These are phyloP conservation scores for Buddleja alternifolia DNA, from an alignment of 257 asterid species.

Conservation along the genomic window DNA sequence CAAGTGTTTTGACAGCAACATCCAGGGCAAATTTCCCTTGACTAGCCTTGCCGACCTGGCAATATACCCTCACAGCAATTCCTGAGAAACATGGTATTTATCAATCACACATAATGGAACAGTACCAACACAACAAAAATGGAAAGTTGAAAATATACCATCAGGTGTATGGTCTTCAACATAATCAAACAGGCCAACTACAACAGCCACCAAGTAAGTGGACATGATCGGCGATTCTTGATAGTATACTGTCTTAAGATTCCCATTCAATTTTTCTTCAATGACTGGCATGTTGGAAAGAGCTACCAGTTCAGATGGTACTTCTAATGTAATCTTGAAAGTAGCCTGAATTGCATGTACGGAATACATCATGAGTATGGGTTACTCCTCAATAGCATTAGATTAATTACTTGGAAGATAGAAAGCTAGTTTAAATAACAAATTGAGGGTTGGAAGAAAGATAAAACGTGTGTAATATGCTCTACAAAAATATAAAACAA, in stretches of 20 bases:
- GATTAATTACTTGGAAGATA: not conserved
- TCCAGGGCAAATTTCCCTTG: constrained; percentile 90
- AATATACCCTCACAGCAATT: constrained; percentile 77
- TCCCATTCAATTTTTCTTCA: constrained; percentile 66
- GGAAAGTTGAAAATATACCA: constrained; percentile 48
- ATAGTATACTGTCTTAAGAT: constrained; percentile 73
- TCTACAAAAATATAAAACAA: not conserved
- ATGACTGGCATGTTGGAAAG: constrained; percentile 90
- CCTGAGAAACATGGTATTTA: constrained; percentile 48
- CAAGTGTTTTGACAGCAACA: constrained; percentile 94
- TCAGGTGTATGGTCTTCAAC: constrained; percentile 91
- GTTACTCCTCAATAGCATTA: constrained; percentile 7
- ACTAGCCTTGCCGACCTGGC: constrained; percentile 81
- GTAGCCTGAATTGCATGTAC: constrained; percentile 56
- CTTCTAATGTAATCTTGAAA: constrained; percentile 91
- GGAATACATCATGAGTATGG: constrained; percentile 15
- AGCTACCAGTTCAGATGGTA: constrained; percentile 83
- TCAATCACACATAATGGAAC: constrained; percentile 4
- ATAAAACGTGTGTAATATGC: not conserved
- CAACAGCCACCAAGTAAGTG: constrained; percentile 95
- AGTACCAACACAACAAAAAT: constrained; percentile 21
- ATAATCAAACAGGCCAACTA: constrained; percentile 90
- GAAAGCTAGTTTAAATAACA: not conserved
- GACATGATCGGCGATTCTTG: constrained; percentile 98
- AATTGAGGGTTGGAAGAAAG: not conserved